These are phyloP conservation scores for Claviceps sp. DNA, from an alignment of 2,329 filamentous ascomycete species.

Conservation along the genomic window DNA sequence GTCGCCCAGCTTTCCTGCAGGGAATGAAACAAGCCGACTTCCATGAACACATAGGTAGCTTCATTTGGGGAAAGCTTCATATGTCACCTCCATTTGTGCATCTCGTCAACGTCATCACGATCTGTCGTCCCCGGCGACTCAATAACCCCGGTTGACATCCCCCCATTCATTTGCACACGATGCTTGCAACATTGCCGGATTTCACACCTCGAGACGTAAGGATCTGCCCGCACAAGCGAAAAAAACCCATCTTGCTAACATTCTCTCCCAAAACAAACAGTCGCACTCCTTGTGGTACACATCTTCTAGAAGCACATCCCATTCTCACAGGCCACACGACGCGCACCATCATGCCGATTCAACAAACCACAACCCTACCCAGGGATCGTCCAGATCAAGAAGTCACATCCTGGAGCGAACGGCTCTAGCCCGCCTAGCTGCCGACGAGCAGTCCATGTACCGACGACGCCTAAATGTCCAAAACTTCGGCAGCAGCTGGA, in stretches of 20 bases:
- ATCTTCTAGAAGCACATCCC: constrained; percentile 40
- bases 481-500: constrained; percentile 81
- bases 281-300: constrained; percentile 64
- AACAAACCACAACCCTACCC: constrained; percentile 16
- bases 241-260: neutral
- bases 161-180: constrained; percentile 16
- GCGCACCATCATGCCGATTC: constrained; percentile 18
- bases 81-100: neutral
- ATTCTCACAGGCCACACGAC: constrained; percentile 21
- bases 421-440: constrained; percentile 53
- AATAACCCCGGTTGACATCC: neutral
- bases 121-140: neutral
- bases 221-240: neutral
- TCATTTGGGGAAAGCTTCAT: neutral
- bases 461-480: constrained; percentile 69
- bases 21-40: neutral
- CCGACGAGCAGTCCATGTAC: constrained; percentile 66
- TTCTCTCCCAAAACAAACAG: constrained; percentile 24
- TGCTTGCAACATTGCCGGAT: constrained; percentile 52
- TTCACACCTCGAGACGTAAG: constrained; percentile 59
- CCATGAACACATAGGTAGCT: neutral
- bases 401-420: constrained; percentile 40
- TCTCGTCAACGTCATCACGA: neutral
- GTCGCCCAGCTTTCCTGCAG: too few species aligned
- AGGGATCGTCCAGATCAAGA: constrained; percentile 22